Base-by-base conservation (phyloP, 345 rosid genomes). In the Heritiera littoralis region DNA sequence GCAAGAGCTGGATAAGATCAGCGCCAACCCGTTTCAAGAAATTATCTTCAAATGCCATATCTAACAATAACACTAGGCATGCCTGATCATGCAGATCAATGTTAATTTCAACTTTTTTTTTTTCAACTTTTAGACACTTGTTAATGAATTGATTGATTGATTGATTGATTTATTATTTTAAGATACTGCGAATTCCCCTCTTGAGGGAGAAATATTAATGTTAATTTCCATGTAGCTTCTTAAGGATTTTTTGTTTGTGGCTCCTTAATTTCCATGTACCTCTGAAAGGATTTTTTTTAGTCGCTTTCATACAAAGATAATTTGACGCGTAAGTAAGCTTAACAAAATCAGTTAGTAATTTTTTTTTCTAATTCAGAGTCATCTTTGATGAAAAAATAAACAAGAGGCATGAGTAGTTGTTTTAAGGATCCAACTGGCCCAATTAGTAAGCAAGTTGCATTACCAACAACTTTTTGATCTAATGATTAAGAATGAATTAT, bases 1-100 rank as follows among this genome's bases (percentile, higher is more conserved):
- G 80, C 3, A 41, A 20, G 30, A 78, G 74, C 30, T 78, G 80
- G 80, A 40, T 67, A 17, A 23, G 58, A 15, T 55, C 80, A 12
- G 28, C 55, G 3, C 66, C 66, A 9, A 41, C 41, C 54, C 38
- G 66, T 55, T 78, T 78, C 80, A 68, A 20, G 65, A 30, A 43
- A 28, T 43, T 11, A 10, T 56, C 71, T 66, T 40, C 79, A 65
- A 69, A 48, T 20, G 38, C 40, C 74, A 23, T 5, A 6, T 69
- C 74, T n/a, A 67, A n/a, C 51, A 63, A 63, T 5, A 41, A 1
- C 32, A 67, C 51, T 7, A 28, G 40, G 49, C 72, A 68, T 20
- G 70, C 46, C 12, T 65, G 23, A 66, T 68, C 48, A 2, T 12
- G n/a, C 28, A 23, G 15, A 61, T 23, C 4, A 61, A 28, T 61